Percentiles rank a stretch among this genome's conserved stretches.
Conservation (phyloP, 2,329 filamentous ascomycete species). For the Cryphonectria nitschkei region DNA sequence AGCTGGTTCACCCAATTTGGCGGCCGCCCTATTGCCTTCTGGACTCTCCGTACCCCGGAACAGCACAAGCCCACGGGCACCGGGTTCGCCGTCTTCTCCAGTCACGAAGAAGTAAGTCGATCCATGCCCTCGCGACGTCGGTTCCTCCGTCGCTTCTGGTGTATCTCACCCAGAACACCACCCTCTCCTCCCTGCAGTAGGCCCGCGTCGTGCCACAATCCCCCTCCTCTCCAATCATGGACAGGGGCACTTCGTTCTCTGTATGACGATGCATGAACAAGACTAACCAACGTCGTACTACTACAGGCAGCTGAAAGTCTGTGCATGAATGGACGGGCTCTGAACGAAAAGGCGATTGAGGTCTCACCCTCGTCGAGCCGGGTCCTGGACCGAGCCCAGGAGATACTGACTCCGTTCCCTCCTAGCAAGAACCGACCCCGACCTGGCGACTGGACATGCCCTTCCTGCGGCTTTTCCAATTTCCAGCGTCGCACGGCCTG, state of each 20-base stretch:
- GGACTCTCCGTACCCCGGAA: constrained; percentile 95
- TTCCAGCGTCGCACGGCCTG: constrained; percentile 98
- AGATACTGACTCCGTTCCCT: constrained; percentile 95
- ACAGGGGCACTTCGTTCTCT: background rate
- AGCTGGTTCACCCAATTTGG: constrained; percentile 99
- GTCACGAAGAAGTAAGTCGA: constrained; percentile 88
- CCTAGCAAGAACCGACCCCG: constrained; percentile 98
- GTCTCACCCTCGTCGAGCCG: constrained; percentile 97
- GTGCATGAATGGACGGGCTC: constrained; percentile 97
- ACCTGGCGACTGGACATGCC: constrained; percentile 98
- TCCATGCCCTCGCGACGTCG: background rate
- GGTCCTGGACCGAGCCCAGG: constrained; percentile 91
- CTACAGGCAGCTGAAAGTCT: constrained; percentile 89
- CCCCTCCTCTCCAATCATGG: background rate
- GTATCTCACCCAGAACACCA: too few relatives aligned
- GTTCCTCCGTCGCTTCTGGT: too few relatives aligned
- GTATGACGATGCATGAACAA: constrained; percentile 2
- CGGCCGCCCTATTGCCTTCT: constrained; percentile 96
- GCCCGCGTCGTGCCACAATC: background rate
- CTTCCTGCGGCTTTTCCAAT: constrained; percentile 98
- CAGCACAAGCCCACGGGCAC: constrained; percentile 99
- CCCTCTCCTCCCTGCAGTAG: background rate
- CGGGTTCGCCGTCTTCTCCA: constrained; percentile 97
- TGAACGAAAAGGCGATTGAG: constrained; percentile 99
- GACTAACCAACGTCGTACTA: constrained; percentile 19